Evolutionary conservation across 495 filamentous ascomycete genomes (phyloP).

Genomic region (Neurospora sp.): DNA sequence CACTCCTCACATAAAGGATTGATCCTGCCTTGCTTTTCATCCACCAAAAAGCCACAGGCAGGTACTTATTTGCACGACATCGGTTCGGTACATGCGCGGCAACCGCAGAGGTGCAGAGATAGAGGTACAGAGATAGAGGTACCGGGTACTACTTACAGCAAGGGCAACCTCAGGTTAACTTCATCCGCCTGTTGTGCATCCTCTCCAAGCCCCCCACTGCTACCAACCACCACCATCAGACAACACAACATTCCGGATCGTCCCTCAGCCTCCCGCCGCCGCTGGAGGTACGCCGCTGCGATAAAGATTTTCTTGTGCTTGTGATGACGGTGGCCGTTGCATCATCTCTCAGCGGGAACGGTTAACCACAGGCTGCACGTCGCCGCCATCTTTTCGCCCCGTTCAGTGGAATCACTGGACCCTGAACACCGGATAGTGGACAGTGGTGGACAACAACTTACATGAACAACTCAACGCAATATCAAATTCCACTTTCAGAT

Average conservation of each 20-base stretch:
- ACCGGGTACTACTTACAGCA: not conserved
- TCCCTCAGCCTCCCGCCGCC: not conserved
- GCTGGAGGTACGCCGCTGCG: not conserved
- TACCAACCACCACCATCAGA: not conserved
- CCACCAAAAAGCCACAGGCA: not conserved
- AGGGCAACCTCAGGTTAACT: not conserved
- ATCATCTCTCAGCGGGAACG: not conserved
- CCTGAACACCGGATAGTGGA: not conserved
- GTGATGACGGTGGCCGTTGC: conserved; percentile 3
- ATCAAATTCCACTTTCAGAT: not conserved
- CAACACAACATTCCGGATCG: not conserved
- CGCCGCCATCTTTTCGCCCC: conserved; percentile 4
- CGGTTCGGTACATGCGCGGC: not conserved
- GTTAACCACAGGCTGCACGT: conserved; percentile 3
- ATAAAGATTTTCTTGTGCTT: not conserved
- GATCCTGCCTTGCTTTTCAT: not conserved
- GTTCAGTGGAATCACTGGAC: not conserved
- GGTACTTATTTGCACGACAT: not conserved
- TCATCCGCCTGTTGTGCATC: not conserved
- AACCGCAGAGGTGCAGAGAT: not conserved
- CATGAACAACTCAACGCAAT: not conserved
- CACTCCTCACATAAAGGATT: not conserved
- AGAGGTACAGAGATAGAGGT: not conserved
- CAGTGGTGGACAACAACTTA: not conserved
- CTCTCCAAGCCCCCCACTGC: not conserved